Evolutionary conservation across 768 basidiomycete genomes (phyloP).

Genomic region (Tremella mesenterica): DNA sequence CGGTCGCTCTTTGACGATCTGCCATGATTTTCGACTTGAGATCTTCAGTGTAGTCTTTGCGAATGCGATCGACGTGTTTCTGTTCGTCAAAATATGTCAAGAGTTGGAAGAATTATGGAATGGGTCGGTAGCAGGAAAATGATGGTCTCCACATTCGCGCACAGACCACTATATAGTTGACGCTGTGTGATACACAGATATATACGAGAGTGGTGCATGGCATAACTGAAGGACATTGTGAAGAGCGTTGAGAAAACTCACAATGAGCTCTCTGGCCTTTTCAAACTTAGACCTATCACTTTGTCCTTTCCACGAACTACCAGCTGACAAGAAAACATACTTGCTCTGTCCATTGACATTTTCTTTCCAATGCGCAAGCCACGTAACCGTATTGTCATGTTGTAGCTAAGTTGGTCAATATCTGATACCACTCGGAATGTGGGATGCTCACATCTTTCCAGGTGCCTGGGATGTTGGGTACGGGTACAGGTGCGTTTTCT

Average conservation of each 20-base stretch:
- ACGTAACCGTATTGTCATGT: conserved; percentile 94
- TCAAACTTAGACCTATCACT: conserved; percentile 97
- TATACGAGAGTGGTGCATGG: not conserved
- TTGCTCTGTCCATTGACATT: conserved; percentile 93
- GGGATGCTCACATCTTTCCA: conserved; percentile 66
- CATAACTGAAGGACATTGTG: not conserved
- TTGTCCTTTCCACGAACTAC: conserved; percentile 93
- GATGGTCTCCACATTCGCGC: too few relatives aligned
- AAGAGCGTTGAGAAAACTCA: conserved; percentile 47
- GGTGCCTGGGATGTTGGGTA: conserved; percentile 82
- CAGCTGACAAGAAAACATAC: conserved; percentile 97
- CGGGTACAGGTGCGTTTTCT: conserved; percentile 60
- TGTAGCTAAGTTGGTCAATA: conserved; percentile 24
- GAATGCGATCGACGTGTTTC: conserved; percentile 84
- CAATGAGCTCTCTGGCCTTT: conserved; percentile 93
- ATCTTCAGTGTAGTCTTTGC: conserved; percentile 74
- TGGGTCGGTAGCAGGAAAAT: conserved; percentile 2
- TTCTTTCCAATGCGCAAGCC: conserved; percentile 98
- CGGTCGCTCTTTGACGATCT: conserved; percentile 92
- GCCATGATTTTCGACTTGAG: conserved; percentile 86
- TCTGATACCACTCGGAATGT: not conserved
- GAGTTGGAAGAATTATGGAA: not conserved
- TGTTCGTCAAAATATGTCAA: conserved; percentile 40
- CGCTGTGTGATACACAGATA: too few relatives aligned
- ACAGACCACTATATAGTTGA: too few relatives aligned